phyloP scores from a whole-genome alignment of 176 grass and related monocot species.

The Guadua angustifolia region DNA sequence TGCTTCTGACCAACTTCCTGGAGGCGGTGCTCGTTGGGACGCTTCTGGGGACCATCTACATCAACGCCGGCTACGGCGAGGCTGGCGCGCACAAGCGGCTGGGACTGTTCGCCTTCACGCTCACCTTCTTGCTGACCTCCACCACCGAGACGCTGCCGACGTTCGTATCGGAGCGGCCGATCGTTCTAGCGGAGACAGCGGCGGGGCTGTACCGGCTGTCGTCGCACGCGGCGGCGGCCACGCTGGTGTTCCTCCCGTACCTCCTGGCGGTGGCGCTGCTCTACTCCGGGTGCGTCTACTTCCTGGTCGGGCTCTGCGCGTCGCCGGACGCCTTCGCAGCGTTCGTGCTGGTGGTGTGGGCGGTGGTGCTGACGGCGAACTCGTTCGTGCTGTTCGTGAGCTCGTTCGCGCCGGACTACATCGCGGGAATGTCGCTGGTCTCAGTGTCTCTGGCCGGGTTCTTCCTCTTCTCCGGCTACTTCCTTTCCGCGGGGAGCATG shows the following conservation, averaged over 20 bases:
- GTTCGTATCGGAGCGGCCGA: slow-evolving; percentile 86
- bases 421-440: slow-evolving; percentile 82
- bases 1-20: slow-evolving; percentile 84
- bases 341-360: slow-evolving; percentile 87
- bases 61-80: slow-evolving; percentile 68
- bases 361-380: slow-evolving; percentile 81
- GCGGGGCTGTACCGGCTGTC: slow-evolving; percentile 89
- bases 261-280: slow-evolving; percentile 79
- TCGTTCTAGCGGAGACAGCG: slow-evolving; percentile 79
- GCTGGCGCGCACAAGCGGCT: slow-evolving; percentile 72
- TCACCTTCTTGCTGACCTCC: slow-evolving; percentile 85
- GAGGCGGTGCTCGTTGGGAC: slow-evolving; percentile 70
- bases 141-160: slow-evolving; percentile 92
- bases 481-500: slow-evolving; percentile 81
- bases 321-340: slow-evolving; percentile 58
- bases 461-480: slow-evolving; percentile 99
- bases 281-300: slow-evolving; percentile 82
- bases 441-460: slow-evolving; percentile 75
- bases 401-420: slow-evolving; percentile 90
- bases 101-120: slow-evolving; percentile 95
- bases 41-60: slow-evolving; percentile 90
- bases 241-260: slow-evolving; percentile 88
- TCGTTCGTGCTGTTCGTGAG: slow-evolving; percentile 89
- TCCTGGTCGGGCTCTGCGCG: slow-evolving; percentile 80
- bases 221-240: slow-evolving; percentile 65